These are phyloP conservation scores for Talaromyces rugulosus DNA, from an alignment of 2,329 filamentous ascomycete species.

Conservation along the genomic window DNA sequence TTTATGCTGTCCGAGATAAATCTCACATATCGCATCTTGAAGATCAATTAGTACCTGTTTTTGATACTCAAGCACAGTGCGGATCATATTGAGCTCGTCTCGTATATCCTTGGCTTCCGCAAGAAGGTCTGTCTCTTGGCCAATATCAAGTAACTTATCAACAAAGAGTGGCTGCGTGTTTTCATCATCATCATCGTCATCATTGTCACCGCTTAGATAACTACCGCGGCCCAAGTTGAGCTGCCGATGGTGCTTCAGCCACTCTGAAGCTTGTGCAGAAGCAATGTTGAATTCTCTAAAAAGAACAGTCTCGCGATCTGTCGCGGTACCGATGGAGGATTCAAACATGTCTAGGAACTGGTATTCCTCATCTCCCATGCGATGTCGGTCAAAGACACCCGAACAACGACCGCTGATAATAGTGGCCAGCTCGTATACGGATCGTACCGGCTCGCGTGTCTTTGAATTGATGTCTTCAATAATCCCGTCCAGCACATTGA, in stretches of 20 bases:
- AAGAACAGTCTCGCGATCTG: conserved; percentile 53
- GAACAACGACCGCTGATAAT: conserved; percentile 59
- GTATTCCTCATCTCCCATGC: conserved; percentile 55
- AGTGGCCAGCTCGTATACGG: conserved; percentile 60
- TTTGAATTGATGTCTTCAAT: conserved; percentile 65
- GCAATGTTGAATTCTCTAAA: conserved; percentile 59
- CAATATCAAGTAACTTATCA: conserved; percentile 49
- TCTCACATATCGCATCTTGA: conserved; percentile 33
- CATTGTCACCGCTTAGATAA: not conserved
- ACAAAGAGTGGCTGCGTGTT: conserved; percentile 45
- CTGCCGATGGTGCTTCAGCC: conserved; percentile 49
- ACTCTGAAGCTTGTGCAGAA: conserved; percentile 53
- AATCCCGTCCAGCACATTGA: conserved; percentile 58
- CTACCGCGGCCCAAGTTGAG: conserved; percentile 15
- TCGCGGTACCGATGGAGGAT: conserved; percentile 53
- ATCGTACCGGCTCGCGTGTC: conserved; percentile 55
- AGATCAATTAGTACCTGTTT: conserved; percentile 32
- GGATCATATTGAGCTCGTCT: conserved; percentile 63
- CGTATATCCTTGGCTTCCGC: conserved; percentile 64
- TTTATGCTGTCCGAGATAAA: conserved; percentile 28
- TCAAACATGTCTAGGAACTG: conserved; percentile 68
- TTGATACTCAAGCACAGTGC: conserved; percentile 35
- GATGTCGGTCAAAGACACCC: conserved; percentile 58
- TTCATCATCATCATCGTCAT: conserved; percentile 19
- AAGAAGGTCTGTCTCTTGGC: conserved; percentile 57